Percentiles rank a stretch among this genome's conserved stretches.
These are phyloP conservation scores for Strobilomyces dryophilus DNA, from an alignment of 768 basidiomycete genomes.

Conservation along the genomic window DNA sequence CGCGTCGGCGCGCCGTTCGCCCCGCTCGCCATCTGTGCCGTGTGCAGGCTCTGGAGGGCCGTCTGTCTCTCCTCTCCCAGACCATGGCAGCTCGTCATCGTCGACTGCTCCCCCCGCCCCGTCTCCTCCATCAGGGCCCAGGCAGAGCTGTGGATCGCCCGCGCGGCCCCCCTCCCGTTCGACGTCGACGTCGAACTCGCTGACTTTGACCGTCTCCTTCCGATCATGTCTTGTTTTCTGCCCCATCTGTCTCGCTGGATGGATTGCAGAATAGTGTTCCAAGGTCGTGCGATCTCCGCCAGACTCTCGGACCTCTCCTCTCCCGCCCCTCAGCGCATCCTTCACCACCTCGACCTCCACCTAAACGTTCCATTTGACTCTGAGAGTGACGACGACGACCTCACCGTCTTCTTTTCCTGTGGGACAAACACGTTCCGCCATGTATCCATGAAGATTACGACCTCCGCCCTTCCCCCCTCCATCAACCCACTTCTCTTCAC, in stretches of 20 bases:
- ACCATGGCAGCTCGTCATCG: slow-evolving; percentile 55
- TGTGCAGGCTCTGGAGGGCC: slow-evolving; percentile 58
- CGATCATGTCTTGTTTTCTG: slow-evolving; percentile 62
- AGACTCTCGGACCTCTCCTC: slow-evolving; percentile 21
- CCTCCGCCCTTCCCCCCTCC: slow-evolving; percentile 47
- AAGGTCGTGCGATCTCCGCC: slow-evolving; percentile 29
- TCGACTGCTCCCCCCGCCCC: slow-evolving; percentile 41
- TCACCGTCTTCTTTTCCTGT: slow-evolving; percentile 27
- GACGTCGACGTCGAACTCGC: slow-evolving; percentile 48
- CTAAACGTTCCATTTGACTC: slow-evolving; percentile 23
- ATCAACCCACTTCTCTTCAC: slow-evolving; percentile 53
- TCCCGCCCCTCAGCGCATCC: slow-evolving; percentile 14
- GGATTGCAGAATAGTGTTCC: slow-evolving; percentile 42
- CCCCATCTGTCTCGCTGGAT: slow-evolving; percentile 56
- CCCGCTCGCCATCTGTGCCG: slow-evolving; percentile 46
- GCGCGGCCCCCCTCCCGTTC: slow-evolving; percentile 51
- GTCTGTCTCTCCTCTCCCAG: slow-evolving; percentile 51
- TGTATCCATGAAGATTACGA: slow-evolving; percentile 46
- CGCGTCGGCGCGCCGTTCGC: slow-evolving; percentile 42
- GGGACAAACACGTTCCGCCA: slow-evolving; percentile 35
- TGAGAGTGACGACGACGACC: slow-evolving; percentile 18
- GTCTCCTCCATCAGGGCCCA: slow-evolving; percentile 41
- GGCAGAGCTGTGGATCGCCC: slow-evolving; percentile 50
- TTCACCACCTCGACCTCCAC: slow-evolving; percentile 28
- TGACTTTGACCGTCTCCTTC: slow-evolving; percentile 49